Evolutionary conservation across 768 basidiomycete species (phyloP).

Genomic region (Tricholoma sp.): DNA sequence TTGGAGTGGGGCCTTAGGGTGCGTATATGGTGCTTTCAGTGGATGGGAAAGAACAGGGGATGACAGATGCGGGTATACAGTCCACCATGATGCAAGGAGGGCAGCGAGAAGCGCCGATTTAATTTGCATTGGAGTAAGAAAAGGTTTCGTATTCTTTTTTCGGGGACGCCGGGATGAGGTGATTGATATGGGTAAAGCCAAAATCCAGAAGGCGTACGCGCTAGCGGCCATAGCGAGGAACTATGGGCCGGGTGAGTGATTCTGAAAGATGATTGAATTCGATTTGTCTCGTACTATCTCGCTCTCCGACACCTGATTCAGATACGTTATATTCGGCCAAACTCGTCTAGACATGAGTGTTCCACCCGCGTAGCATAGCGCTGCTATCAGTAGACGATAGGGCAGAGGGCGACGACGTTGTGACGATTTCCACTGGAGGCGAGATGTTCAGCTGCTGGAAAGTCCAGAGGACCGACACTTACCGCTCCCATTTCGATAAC

Average conservation of each 20-base stretch:
- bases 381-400: conserved; percentile 20
- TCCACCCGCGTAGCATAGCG: conserved; percentile 21
- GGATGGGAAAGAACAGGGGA: conserved; percentile 59
- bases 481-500: conserved; percentile 27
- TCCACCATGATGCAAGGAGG: conserved; percentile 31
- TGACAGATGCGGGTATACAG: conserved; percentile 30
- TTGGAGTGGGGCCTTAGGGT: conserved; percentile 50
- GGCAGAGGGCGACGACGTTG: conserved; percentile 7
- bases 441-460: not conserved
- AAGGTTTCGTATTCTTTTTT: conserved; percentile 14
- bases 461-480: conserved; percentile 7
- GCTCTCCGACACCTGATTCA: conserved; percentile 31
- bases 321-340: conserved; percentile 21
- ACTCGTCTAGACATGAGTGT: conserved; percentile 22
- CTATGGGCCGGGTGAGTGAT: conserved; percentile 11
- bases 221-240: conserved; percentile 27
- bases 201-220: conserved; percentile 25
- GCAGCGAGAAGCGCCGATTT: conserved; percentile 23
- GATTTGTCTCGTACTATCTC: conserved; percentile 30
- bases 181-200: conserved; percentile 12
- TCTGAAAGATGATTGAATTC: not conserved
- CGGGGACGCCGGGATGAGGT: not conserved
- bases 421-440: conserved; percentile 1
- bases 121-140: conserved; percentile 15
- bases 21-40: conserved; percentile 41